Evolutionary conservation across 495 filamentous ascomycete species (phyloP).

Genomic region (Neurospora sp.): DNA sequence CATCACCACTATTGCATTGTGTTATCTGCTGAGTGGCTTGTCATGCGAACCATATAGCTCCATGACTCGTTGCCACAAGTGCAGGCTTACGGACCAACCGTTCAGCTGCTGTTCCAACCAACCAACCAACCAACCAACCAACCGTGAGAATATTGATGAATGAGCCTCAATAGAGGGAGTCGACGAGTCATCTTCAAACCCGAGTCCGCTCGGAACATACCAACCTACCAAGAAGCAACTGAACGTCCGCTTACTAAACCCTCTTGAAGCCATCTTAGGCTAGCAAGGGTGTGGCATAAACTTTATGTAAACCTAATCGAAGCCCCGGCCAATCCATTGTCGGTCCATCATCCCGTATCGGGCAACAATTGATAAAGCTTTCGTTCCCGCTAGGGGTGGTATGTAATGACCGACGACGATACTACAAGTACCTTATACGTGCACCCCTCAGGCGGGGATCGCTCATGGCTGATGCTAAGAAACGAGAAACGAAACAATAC

Average conservation of each 20-base stretch:
- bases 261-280: neutral
- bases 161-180: neutral
- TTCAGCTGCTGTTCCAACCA: neutral
- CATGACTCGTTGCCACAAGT: neutral
- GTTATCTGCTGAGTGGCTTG: neutral
- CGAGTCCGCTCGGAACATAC: neutral
- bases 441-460: neutral
- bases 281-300: neutral
- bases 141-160: neutral
- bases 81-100: neutral
- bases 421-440: neutral
- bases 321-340: neutral
- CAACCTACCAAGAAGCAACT: neutral
- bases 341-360: neutral
- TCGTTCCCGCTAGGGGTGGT: neutral
- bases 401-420: neutral
- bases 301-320: neutral
- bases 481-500: neutral
- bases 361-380: neutral
- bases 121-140: neutral
- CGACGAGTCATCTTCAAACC: neutral
- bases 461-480: neutral
- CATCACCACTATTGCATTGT: neutral
- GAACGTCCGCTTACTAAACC: neutral
- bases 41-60: neutral